Evolutionary conservation across 352 stramenopile genomes (phyloP).

Genomic region (Elongisporangium prolatum): DNA sequence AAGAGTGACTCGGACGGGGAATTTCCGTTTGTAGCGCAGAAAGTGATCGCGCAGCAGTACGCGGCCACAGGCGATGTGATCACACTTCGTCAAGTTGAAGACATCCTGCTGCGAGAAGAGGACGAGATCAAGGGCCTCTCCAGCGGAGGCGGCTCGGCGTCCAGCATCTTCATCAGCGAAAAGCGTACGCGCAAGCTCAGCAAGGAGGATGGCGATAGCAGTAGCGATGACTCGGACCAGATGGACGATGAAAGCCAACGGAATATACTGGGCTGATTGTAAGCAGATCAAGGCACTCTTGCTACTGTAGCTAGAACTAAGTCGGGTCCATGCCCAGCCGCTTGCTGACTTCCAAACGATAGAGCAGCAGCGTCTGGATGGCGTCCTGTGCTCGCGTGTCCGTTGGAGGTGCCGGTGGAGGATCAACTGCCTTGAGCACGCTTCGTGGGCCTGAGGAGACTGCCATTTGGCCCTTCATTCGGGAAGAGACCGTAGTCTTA

Average conservation of each 20-base stretch:
- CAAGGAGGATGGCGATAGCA: slow-evolving; percentile 11
- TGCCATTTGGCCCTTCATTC: slow-evolving; percentile 22
- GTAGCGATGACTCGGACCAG: slow-evolving; percentile 19
- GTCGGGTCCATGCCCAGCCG: slow-evolving; percentile 27
- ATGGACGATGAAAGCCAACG: slow-evolving; percentile 21
- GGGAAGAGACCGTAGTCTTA: slow-evolving; percentile 54
- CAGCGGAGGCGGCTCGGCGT: slow-evolving; percentile 1
- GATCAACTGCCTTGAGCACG: background rate
- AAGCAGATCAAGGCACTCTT: background rate
- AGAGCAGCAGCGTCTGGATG: slow-evolving; percentile 60
- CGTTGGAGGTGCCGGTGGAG: slow-evolving; percentile 2
- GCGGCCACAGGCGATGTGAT: slow-evolving; percentile 32
- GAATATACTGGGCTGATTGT: slow-evolving; percentile 28
- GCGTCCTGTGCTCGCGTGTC: slow-evolving; percentile 37
- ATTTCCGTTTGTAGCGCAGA: slow-evolving; percentile 38
- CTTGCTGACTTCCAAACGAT: slow-evolving; percentile 60
- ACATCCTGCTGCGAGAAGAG: slow-evolving; percentile 39
- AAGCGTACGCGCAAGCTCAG: background rate
- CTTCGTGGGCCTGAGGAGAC: background rate
- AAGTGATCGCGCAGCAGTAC: slow-evolving; percentile 39
- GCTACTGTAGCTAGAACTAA: slow-evolving; percentile 10
- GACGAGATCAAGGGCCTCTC: slow-evolving; percentile 23
- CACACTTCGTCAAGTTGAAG: slow-evolving; percentile 34
- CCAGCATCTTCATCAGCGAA: slow-evolving; percentile 1
- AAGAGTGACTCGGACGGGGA: slow-evolving; percentile 47